A percentile compares a stretch with the other conserved stretches of the same genome.
Conservation (phyloP, 345 rosid genomes). For the Angophora floribunda region DNA sequence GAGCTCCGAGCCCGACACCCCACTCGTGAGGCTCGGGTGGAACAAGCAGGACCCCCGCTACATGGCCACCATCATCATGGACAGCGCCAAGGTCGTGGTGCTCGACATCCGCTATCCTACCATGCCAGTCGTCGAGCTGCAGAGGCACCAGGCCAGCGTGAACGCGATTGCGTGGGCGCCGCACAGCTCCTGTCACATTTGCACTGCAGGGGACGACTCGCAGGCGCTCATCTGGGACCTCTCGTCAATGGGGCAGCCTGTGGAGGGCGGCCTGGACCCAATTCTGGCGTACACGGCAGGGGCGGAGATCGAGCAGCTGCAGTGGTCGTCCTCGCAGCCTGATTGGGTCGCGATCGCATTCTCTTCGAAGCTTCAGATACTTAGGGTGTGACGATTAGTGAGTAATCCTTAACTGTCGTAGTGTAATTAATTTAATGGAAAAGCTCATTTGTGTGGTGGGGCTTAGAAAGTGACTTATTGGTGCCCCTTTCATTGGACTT, state of each 20-base stretch:
- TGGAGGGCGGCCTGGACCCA: conserved; percentile 92
- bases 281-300: conserved; percentile 94
- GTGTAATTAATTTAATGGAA: neutral
- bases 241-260: conserved; percentile 91
- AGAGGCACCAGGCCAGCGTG: conserved; percentile 83
- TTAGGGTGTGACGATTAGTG: conserved; percentile 51
- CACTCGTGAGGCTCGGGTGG: conserved; percentile 89
- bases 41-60: conserved; percentile 97
- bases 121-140: conserved; percentile 86
- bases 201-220: conserved; percentile 94
- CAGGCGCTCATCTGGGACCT: conserved; percentile 98
- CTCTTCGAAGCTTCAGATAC: conserved; percentile 90
- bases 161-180: conserved; percentile 99
- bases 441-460: neutral
- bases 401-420: neutral
- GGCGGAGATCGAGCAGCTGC: conserved; percentile 93
- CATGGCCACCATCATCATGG: conserved; percentile 97
- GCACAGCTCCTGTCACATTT: conserved; percentile 89
- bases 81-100: conserved; percentile 87
- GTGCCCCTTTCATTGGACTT: neutral
- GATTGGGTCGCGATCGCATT: conserved; percentile 99
- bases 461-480: neutral
- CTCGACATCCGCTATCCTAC: conserved; percentile 91
- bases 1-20: conserved; percentile 90
- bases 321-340: conserved; percentile 97